Conservation (phyloP, 2,329 filamentous ascomycete species). For the Fusarium virguliforme region DNA sequence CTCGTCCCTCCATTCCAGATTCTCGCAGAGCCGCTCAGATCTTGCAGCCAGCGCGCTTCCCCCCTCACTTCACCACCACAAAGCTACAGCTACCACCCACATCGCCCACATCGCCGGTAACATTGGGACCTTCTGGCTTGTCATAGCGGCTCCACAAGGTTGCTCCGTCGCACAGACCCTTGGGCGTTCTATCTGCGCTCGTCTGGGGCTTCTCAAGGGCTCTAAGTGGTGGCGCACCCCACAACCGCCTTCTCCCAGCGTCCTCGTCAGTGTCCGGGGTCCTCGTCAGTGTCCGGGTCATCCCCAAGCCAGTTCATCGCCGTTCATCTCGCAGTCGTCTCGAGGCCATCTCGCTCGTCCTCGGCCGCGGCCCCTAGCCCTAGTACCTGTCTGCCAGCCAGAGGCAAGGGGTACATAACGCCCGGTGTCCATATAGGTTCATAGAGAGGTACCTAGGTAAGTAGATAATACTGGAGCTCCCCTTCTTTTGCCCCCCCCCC, state of each 20-base stretch:
- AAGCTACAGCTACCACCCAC: constrained; percentile 17
- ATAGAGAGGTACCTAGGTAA: not conserved
- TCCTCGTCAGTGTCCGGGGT: too few species aligned
- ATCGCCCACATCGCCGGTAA: constrained; percentile 40
- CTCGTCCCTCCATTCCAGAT: constrained; percentile 10
- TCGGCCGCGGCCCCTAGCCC: constrained; percentile 7
- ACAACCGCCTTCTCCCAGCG: constrained; percentile 31
- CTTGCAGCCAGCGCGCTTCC: constrained; percentile 3
- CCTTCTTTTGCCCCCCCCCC: constrained; percentile 2
- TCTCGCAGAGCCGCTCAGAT: constrained; percentile 7
- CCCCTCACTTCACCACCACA: constrained; percentile 12
- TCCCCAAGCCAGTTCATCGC: constrained; percentile 4
- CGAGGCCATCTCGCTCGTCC: not conserved
- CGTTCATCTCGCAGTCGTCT: constrained; percentile 1
- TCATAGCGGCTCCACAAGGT: constrained; percentile 45
- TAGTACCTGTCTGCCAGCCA: constrained; percentile 7
- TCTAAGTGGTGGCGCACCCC: constrained; percentile 46
- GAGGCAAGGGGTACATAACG: constrained; percentile 5
- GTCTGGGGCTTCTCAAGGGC: constrained; percentile 37
- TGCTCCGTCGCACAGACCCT: constrained; percentile 47
- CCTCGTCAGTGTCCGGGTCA: constrained; percentile 33
- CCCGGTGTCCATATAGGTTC: not conserved
- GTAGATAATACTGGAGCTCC: constrained; percentile 4
- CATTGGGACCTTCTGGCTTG: constrained; percentile 31
- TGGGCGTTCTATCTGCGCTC: constrained; percentile 29